Conservation (phyloP, 495 filamentous ascomycete genomes). For the Aspergillus cavernicola region DNA sequence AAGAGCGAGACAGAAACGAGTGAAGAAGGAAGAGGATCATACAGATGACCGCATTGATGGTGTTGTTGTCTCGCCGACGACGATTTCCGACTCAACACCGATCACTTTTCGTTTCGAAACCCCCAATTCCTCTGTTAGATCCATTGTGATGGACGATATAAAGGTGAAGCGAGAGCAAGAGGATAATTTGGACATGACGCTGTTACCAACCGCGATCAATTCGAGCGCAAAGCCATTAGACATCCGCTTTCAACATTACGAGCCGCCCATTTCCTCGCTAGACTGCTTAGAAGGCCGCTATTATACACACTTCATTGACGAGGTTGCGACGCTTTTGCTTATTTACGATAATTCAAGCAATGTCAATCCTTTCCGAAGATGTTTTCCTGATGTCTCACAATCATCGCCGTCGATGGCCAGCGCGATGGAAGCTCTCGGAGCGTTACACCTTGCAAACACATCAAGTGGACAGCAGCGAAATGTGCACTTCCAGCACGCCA, state of each 20-base stretch:
- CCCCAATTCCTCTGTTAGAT: constrained; percentile 10
- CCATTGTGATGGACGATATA: not conserved
- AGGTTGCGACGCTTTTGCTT: constrained; percentile 34
- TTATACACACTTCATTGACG: constrained; percentile 37
- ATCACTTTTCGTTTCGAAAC: constrained; percentile 29
- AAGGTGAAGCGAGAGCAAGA: constrained; percentile 17
- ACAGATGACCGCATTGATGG: constrained; percentile 7
- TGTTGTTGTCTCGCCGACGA: constrained; percentile 13
- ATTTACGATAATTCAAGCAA: constrained; percentile 38
- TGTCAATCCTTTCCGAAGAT: constrained; percentile 34
- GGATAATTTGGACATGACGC: constrained; percentile 15
- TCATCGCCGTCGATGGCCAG: constrained; percentile 37
- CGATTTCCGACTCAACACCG: constrained; percentile 3
- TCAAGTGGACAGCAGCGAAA: constrained; percentile 31
- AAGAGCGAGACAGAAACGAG: constrained; percentile 1
- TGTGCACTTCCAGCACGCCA: constrained; percentile 39
- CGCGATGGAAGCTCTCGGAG: constrained; percentile 43
- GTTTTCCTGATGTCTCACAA: constrained; percentile 35
- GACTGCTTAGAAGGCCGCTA: constrained; percentile 33
- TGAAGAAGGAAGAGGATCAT: constrained; percentile 11
- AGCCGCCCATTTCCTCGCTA: constrained; percentile 22
- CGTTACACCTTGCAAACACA: constrained; percentile 42
- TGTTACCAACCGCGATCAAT: constrained; percentile 24
- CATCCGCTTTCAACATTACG: constrained; percentile 28
- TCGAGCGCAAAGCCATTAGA: constrained; percentile 12